Evolutionary conservation across 176 grass and related monocot species (phyloP), one percentile per base, ranked within the genome.

Genomic region (Aechmea fasciata): DNA sequence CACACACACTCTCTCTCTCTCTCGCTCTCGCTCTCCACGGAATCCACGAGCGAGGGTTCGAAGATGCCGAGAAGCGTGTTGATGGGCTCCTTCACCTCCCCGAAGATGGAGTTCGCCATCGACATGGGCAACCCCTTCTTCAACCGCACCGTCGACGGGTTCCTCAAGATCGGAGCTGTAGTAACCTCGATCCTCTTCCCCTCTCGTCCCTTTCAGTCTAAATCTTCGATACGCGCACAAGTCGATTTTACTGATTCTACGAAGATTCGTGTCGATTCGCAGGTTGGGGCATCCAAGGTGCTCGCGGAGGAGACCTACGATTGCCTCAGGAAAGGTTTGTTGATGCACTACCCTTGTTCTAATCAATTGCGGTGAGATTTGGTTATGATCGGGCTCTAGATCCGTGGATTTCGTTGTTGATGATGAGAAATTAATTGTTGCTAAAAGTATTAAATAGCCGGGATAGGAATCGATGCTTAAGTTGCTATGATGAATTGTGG

Each of bases 121-220:
- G 84, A 90, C 84, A 81, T 79, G 79, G 93, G 89, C 0, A 83
- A 85, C 67, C 84, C 86, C 13, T 83, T 96, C 48, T 79, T 97
- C 81, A 92, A 97, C 67, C 89, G 78, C 77, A 97, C 93, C 76
- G 84, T 97, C 79, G 89, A 87, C 67, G 86, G 93, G 12, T 96
- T 96, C 86, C 73, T 92, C 83, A 96, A 87, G 75, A 96, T 96
- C 73, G 87, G 87, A 61, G 84, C 84, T 8, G 87, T 93, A 71
- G 33, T 5, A 41, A 41, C 33, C n/a, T 8, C 51, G 69, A 11
- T 2, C 33, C 49, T 48, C 8, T 5, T 41, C 23, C 9, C 14
- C 17, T 26, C 29, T 33, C 13, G 17, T 19, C 25, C 50, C 29
- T 2, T 13, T 11, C 47, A 11, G 12, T 47, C 15, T 50, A 11